Conservation (phyloP, 768 basidiomycete species). For the Collybia nuda region DNA sequence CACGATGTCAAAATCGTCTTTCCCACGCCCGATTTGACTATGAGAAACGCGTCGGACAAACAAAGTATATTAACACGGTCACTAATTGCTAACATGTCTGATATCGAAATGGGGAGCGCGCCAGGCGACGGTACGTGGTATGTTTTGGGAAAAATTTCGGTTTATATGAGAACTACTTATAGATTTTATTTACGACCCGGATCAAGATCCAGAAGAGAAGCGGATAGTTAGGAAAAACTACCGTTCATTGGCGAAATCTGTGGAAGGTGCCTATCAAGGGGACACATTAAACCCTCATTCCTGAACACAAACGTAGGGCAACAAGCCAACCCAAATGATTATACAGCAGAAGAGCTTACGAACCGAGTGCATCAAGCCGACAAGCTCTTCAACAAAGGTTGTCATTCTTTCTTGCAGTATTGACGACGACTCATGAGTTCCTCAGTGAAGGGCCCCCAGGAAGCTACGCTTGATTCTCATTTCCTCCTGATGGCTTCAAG, state of each 20-base stretch:
- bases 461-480: constrained; percentile 88
- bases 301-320: constrained; percentile 29
- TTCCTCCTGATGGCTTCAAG: constrained; percentile 77
- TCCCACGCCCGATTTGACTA: too few species aligned
- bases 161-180: neutral
- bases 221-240: constrained; percentile 74
- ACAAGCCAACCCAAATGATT: constrained; percentile 53
- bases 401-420: constrained; percentile 1
- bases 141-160: neutral
- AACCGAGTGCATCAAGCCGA: constrained; percentile 59
- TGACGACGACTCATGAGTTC: neutral
- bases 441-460: constrained; percentile 76
- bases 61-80: constrained; percentile 36
- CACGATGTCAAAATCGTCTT: too few species aligned
- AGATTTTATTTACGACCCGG: constrained; percentile 70
- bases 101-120: constrained; percentile 27
- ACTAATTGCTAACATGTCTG: constrained; percentile 22
- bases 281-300: neutral
- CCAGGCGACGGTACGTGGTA: constrained; percentile 1
- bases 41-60: constrained; percentile 25
- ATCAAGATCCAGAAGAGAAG: constrained; percentile 82
- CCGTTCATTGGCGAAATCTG: constrained; percentile 58
- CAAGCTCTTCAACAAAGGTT: constrained; percentile 64
- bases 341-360: constrained; percentile 54
- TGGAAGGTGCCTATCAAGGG: constrained; percentile 51